Percentiles rank a stretch among this genome's conserved stretches.
Conservation (phyloP, 352 stramenopile species). For the Globisporangium irregulare region DNA sequence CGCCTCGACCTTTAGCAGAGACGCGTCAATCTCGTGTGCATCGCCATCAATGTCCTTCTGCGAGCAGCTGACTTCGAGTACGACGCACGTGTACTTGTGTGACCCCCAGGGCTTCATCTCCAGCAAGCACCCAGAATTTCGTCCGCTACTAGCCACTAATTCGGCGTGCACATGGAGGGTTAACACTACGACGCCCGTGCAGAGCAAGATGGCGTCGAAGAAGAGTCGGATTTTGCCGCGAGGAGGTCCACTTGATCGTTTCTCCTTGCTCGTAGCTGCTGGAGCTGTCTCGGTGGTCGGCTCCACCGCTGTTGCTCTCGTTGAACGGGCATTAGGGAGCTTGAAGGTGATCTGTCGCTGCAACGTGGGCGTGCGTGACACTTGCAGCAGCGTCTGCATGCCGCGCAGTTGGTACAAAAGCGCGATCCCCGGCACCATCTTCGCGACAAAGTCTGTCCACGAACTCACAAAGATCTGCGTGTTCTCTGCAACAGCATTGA, state of each 20-base stretch:
- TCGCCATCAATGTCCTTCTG: neutral
- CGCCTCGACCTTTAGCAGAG: conserved; percentile 2
- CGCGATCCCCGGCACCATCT: conserved; percentile 13
- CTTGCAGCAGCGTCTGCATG: conserved; percentile 16
- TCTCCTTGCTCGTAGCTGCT: neutral
- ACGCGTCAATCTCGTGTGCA: neutral
- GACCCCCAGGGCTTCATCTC: conserved; percentile 10
- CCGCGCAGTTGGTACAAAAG: conserved; percentile 9
- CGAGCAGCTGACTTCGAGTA: conserved; percentile 16
- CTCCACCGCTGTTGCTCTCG: neutral
- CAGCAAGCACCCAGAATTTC: conserved; percentile 5
- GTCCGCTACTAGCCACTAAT: neutral
- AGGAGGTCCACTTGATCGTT: neutral
- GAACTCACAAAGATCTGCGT: conserved; percentile 18
- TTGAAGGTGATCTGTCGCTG: conserved; percentile 10
- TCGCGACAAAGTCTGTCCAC: conserved; percentile 18
- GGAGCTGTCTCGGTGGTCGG: neutral
- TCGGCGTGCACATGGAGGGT: conserved; percentile 2
- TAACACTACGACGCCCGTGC: conserved; percentile 6
- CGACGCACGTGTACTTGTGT: conserved; percentile 1
- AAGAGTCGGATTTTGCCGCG: conserved; percentile 11
- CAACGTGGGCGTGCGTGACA: neutral
- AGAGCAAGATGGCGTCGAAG: conserved; percentile 8
- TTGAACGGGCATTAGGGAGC: neutral
- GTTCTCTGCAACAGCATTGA: conserved; percentile 2